Conservation (phyloP, 169 alveolate genomes). For the Plasmodium gonderi region DNA sequence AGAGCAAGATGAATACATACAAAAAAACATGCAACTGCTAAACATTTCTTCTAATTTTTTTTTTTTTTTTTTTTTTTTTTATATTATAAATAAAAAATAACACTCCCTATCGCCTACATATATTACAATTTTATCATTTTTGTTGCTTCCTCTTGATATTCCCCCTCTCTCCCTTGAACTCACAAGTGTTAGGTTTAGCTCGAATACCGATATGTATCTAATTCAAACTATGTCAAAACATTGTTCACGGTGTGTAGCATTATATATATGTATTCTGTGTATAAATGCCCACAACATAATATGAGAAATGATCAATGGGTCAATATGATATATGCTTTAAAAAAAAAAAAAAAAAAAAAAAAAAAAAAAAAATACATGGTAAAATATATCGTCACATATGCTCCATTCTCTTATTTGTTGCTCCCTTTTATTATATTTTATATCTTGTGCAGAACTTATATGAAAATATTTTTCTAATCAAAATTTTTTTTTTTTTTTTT, state of each 20-base stretch:
- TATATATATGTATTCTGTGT: too few species aligned
- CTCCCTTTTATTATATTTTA: too few species aligned
- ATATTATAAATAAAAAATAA: background rate
- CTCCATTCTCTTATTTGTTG: too few species aligned
- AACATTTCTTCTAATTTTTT: constrained; percentile 9
- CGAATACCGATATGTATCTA: background rate
- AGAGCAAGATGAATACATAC: background rate
- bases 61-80: background rate
- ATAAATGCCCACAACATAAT: too few species aligned
- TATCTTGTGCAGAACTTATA: too few species aligned
- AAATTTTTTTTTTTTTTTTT: background rate
- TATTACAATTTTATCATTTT: background rate
- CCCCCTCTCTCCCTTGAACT: background rate
- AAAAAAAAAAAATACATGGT: too few species aligned
- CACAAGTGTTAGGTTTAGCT: background rate
- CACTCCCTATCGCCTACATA: background rate
- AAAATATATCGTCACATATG: too few species aligned
- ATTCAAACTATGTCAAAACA: background rate
- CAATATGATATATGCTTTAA: too few species aligned
- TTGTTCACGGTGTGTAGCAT: too few species aligned
- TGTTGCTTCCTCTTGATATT: background rate
- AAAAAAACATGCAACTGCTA: background rate
- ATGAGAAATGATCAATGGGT: too few species aligned
- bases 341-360: too few species aligned
- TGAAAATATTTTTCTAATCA: too few species aligned